A percentile compares a stretch with the other conserved stretches of the same genome.
phyloP scores from a whole-genome alignment of 2,329 filamentous ascomycete genomes.

The Setomelanomma holmii region DNA sequence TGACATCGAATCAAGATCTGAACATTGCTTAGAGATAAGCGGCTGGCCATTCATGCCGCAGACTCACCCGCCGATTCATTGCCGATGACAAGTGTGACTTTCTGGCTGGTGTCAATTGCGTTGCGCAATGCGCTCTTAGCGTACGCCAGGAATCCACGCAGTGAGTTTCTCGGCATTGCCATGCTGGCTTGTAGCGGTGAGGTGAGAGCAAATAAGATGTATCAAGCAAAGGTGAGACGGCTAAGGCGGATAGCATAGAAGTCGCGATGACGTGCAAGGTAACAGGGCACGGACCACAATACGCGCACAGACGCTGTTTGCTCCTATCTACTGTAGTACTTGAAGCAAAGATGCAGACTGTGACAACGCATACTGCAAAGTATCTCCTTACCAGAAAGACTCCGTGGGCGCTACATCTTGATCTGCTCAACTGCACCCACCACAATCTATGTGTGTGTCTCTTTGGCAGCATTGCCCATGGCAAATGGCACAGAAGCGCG shows the following conservation, averaged over 20 bases:
- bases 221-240: not conserved
- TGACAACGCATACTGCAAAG: too few relatives aligned
- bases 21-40: constrained; percentile 18
- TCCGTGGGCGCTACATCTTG: too few relatives aligned
- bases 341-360: not conserved
- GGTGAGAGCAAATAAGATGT: not conserved
- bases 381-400: too few relatives aligned
- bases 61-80: constrained; percentile 59
- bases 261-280: constrained; percentile 20
- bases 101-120: constrained; percentile 49
- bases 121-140: constrained; percentile 53
- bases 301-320: constrained; percentile 6
- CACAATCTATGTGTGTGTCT: too few relatives aligned
- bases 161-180: constrained; percentile 54
- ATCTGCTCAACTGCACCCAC: too few relatives aligned
- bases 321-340: not conserved
- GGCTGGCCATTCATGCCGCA: not conserved
- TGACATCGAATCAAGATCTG: constrained; percentile 83
- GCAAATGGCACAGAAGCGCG: too few relatives aligned
- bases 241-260: not conserved
- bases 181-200: constrained; percentile 36
- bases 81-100: constrained; percentile 59
- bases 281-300: constrained; percentile 17
- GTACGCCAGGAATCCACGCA: constrained; percentile 55
- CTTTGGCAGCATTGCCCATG: too few relatives aligned